Conservation (phyloP, 495 filamentous ascomycete genomes). For the Glutinoglossum americanum region DNA sequence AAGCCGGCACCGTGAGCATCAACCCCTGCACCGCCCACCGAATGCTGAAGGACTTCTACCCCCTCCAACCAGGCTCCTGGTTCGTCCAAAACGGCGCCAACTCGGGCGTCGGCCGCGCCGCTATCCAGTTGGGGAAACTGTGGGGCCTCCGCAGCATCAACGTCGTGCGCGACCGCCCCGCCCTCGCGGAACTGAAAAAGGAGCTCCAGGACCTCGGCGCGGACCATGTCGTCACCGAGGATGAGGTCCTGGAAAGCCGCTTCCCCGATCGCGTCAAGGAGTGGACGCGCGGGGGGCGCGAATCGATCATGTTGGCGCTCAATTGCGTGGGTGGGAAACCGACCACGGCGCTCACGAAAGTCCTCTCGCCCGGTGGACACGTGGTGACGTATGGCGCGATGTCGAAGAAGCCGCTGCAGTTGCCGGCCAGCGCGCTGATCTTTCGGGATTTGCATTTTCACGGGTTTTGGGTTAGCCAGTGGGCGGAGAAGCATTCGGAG, state of each 20-base stretch:
- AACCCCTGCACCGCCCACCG: slow-evolving; percentile 88
- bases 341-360: slow-evolving; percentile 48
- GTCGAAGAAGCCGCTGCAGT: slow-evolving; percentile 57
- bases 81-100: slow-evolving; percentile 95
- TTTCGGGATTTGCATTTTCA: slow-evolving; percentile 75
- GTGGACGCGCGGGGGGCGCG: slow-evolving; percentile 43
- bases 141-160: slow-evolving; percentile 85
- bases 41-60: slow-evolving; percentile 70
- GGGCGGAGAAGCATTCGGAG: slow-evolving; percentile 55
- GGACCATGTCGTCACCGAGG: slow-evolving; percentile 64
- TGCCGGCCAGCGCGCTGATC: slow-evolving; percentile 64
- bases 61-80: slow-evolving; percentile 53
- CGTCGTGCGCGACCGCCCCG: slow-evolving; percentile 48
- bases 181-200: slow-evolving; percentile 41
- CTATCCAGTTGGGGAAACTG: slow-evolving; percentile 57
- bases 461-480: slow-evolving; percentile 86
- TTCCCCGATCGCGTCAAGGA: slow-evolving; percentile 44
- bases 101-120: slow-evolving; percentile 69
- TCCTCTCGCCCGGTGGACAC: slow-evolving; percentile 37
- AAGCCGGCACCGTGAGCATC: slow-evolving; percentile 68
- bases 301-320: slow-evolving; percentile 48
- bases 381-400: slow-evolving; percentile 94
- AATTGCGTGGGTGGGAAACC: slow-evolving; percentile 93
- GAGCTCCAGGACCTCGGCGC: slow-evolving; percentile 54
- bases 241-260: slow-evolving; percentile 40